phyloP scores from a whole-genome alignment of 2,329 filamentous ascomycete genomes.

The Sclerotinia subarctica region DNA sequence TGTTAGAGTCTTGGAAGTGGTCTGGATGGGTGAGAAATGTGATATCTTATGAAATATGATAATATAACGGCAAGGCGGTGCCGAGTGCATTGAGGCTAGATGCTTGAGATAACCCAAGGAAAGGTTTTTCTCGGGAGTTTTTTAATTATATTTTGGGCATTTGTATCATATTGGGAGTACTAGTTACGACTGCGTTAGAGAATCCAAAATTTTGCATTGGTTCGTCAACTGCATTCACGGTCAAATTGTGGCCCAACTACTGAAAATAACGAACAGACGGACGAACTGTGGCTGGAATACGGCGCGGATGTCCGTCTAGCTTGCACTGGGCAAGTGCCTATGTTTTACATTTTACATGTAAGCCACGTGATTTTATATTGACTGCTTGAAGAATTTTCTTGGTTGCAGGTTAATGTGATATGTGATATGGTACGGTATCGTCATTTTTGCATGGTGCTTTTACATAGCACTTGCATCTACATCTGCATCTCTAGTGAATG shows the following conservation, averaged over 20 bases:
- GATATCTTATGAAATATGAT: constrained; percentile 2
- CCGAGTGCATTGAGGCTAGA: background rate
- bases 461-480: background rate
- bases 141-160: constrained; percentile 4
- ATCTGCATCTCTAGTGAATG: background rate
- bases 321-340: background rate
- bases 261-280: background rate
- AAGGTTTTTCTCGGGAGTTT: background rate
- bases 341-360: background rate
- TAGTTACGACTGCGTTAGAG: background rate
- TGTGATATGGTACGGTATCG: background rate
- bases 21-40: background rate
- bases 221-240: background rate
- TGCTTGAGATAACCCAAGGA: background rate
- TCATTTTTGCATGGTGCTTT: background rate
- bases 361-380: constrained; percentile 7
- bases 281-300: constrained; percentile 4
- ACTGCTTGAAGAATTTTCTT: constrained; percentile 4
- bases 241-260: background rate
- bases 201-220: background rate
- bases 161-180: constrained; percentile 9
- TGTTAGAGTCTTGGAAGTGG: background rate
- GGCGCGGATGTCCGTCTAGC: background rate
- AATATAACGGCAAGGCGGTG: background rate
- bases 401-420: background rate